A percentile compares a stretch with the other conserved stretches of the same genome.
Conservation (phyloP, 495 filamentous ascomycete genomes). For the Entonaema liquescens region DNA sequence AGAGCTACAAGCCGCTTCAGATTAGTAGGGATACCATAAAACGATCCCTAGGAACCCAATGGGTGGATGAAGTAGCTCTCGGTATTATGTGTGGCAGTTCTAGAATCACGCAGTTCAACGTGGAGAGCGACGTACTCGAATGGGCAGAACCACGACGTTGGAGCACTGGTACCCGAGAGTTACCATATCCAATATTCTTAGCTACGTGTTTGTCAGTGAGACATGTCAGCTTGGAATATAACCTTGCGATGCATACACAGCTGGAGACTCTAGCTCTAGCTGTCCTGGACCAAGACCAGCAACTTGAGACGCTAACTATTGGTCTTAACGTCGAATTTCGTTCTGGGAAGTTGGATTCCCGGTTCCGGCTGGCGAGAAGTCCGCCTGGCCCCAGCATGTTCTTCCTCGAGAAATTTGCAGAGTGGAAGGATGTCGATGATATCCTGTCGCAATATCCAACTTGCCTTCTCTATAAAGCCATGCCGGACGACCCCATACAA, state of each 20-base stretch:
- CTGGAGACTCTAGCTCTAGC: constrained; percentile 11
- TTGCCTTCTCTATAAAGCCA: constrained; percentile 11
- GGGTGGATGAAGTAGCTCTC: neutral
- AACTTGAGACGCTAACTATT: constrained; percentile 26
- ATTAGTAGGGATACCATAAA: constrained; percentile 3
- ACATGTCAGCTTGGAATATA: constrained; percentile 16
- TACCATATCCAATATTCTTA: constrained; percentile 12
- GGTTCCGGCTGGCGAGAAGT: constrained; percentile 12
- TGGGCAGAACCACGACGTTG: constrained; percentile 16
- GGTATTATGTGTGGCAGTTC: constrained; percentile 9
- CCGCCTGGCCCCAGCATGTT: constrained; percentile 3
- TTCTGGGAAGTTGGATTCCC: neutral
- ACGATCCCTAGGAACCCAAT: neutral
- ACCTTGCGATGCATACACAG: constrained; percentile 10
- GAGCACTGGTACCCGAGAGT: neutral
- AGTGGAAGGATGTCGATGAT: neutral
- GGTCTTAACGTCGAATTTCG: neutral
- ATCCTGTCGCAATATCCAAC: constrained; percentile 5
- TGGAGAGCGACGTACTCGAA: constrained; percentile 20
- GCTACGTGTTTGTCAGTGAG: constrained; percentile 22
- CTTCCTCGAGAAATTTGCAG: neutral
- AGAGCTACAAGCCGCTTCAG: constrained; percentile 11
- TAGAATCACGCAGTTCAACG: constrained; percentile 13
- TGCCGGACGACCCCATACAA: neutral
- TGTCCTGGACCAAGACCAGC: constrained; percentile 18